Base-by-base conservation (phyloP, 768 basidiomycete genomes). In the Auricularia heimuer region DNA sequence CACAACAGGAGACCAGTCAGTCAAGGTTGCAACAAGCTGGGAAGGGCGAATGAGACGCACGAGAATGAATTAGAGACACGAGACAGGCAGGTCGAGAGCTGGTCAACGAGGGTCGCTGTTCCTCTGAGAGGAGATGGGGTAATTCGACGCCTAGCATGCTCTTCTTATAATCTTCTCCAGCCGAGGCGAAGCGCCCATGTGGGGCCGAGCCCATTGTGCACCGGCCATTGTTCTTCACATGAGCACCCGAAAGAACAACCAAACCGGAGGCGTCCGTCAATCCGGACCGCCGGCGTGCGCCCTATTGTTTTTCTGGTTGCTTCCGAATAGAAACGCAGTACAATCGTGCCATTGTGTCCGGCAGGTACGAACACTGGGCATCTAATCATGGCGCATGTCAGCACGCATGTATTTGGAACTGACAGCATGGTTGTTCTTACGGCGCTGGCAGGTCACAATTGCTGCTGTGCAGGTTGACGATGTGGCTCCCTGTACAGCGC, bases 41-140 rank as follows among this genome's bases (percentile, higher is more conserved):
- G 18, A 10, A 60, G 16, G 21, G 24, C 16, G 4, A 34, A 29
- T 21, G 56, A 14, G 14, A 60, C 24, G 56, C 24, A 33, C 34
- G 7, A 10, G 56, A 60, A 60, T 33, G 56, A 29, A 35, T 29
- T 35, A 60, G 56, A 60, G 56, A 60, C 29, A 34, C 14, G 56
- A 60, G 56, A 60, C 24, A 60, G 24, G 24, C 21, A 14, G 24
- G 56, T 24, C 47, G 21, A 51, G 47, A 51, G 47, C 47, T 51
- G 47, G 47, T 51, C 47, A 51, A 60, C 18, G 56, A 60, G 34
- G 24, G 56, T 60, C 56, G 56, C 12, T 14, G 34, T n/a, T 60
- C 56, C 56, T 60, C 56, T 29, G 56, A 60, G 56, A 60, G 56
- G 56, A 60, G 56, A 60, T 60, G 56, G 34, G 24, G 56, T 29